Conservation (phyloP, 148 eudicot species). For the Spergularia marina region DNA sequence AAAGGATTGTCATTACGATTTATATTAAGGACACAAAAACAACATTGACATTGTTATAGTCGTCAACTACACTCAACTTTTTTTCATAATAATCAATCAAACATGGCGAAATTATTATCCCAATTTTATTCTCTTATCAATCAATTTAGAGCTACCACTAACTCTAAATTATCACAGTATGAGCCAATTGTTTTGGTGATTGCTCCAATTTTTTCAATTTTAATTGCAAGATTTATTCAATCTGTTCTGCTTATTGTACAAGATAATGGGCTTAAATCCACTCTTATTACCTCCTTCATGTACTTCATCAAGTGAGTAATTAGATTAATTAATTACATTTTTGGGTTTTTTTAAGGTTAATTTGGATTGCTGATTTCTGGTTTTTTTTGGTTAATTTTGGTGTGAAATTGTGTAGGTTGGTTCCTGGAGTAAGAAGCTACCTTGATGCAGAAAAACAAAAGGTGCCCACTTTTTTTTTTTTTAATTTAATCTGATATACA, state of each 20-base stretch:
- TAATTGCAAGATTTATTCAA: conserved; percentile 43
- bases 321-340: neutral
- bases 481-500: neutral
- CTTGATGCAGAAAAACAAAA: conserved; percentile 85
- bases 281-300: conserved; percentile 53
- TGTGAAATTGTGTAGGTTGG: conserved; percentile 42
- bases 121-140: conserved; percentile 21
- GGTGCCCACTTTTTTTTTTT: conserved; percentile 30
- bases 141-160: conserved; percentile 44
- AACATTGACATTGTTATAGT: too few species aligned
- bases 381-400: neutral
- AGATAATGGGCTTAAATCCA: conserved; percentile 60
- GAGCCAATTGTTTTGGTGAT: conserved; percentile 61
- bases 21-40: too few species aligned
- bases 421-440: conserved; percentile 79
- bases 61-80: too few species aligned
- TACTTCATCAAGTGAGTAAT: conserved; percentile 53
- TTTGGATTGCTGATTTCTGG: neutral
- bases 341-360: neutral
- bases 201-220: conserved; percentile 54
- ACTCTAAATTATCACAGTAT: conserved; percentile 48
- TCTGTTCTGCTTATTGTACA: conserved; percentile 36
- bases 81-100: neutral
- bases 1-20: too few species aligned
- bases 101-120: conserved; percentile 1